Evolutionary conservation across 192 early-diverging fungal genomes (phyloP), one percentile per base, ranked within the genome.

Genomic region (Coemansia sp.): DNA sequence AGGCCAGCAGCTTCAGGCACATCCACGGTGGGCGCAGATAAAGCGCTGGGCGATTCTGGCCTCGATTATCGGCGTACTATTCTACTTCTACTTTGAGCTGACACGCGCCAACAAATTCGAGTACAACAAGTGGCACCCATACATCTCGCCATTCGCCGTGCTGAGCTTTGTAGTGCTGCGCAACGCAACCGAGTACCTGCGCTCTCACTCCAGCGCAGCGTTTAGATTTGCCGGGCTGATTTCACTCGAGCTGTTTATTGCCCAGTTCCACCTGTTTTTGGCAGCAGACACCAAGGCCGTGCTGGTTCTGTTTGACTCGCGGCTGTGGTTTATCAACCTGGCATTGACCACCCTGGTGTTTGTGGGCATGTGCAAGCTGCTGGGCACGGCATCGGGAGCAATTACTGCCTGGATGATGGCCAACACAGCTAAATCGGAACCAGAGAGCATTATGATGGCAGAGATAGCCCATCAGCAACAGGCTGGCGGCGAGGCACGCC

Each of bases 231-330:
- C 86, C 26, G 89, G 87, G 4, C 72, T 71, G 21, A 83, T 82
- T 53, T 87, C 83, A 6, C 63, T 91, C 9, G 89, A 91, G 63
- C 86, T 84, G 20, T 91, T 89, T 53, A 84, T 91, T 63, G 83
- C 86, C 7, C 87, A 91, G 72, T 88, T 86, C 60, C 89, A 91
- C 53, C 68, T 89, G 52, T 91, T 86, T 81, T 62, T 91, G 39
- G 89, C 83, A 1, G 83, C 81, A 3, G 89, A 91, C 40, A 91
- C 86, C 21, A 85, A 86, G 51, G 89, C 80, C n/a, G 40, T 89
- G 11, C 60, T 89, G n/a, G 80, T 84, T 18, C 55, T 86, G 7
- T 59, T 78, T 6, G 77, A 82, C n/a, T 55, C 69, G 48, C 62
- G 73, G 18, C 52, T 55, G 53, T 84, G 82, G 82, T 80, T 65